Evolutionary conservation across 176 grass and related monocot genomes (phyloP).

Genomic region (Elaeis guineensis): DNA sequence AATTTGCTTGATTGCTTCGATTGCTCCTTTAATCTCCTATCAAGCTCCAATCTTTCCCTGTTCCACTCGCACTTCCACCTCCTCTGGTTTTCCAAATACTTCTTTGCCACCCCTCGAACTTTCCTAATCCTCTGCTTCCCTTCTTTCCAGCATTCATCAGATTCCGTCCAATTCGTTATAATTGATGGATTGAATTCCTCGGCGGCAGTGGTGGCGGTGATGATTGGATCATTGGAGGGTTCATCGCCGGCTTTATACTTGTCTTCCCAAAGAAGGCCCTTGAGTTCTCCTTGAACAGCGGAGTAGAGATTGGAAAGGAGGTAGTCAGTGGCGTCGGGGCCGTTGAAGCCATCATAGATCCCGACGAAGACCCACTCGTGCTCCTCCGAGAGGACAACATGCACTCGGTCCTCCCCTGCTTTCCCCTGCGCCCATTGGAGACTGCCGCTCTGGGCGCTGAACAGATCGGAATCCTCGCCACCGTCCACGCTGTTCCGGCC

Average conservation of each 20-base stretch:
- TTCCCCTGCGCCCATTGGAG: constrained; percentile 17
- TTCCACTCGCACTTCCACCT: too few species aligned
- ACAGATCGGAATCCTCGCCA: neutral
- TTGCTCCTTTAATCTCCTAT: too few species aligned
- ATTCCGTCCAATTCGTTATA: too few species aligned
- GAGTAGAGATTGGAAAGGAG: constrained; percentile 12
- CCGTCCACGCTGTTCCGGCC: neutral
- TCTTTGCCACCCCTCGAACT: too few species aligned
- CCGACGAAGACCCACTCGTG: constrained; percentile 9
- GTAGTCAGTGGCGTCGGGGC: constrained; percentile 16
- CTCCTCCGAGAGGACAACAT: constrained; percentile 16
- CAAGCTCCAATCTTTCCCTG: too few species aligned
- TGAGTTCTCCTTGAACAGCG: constrained; percentile 5
- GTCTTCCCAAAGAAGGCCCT: constrained; percentile 15
- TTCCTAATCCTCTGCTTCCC: too few species aligned
- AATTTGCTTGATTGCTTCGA: too few species aligned
- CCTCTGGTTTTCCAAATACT: too few species aligned
- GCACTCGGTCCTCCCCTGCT: constrained; percentile 15
- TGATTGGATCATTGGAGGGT: too few species aligned
- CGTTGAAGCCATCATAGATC: constrained; percentile 19
- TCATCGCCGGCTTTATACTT: neutral
- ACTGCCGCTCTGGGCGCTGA: neutral
- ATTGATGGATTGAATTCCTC: too few species aligned
- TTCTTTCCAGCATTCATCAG: too few species aligned
- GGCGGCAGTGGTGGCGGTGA: too few species aligned